Percentiles rank a stretch among this genome's conserved stretches.
These are phyloP conservation scores for Cyberlindnera mycetangii DNA, from an alignment of 805 yeast species.

Conservation along the genomic window DNA sequence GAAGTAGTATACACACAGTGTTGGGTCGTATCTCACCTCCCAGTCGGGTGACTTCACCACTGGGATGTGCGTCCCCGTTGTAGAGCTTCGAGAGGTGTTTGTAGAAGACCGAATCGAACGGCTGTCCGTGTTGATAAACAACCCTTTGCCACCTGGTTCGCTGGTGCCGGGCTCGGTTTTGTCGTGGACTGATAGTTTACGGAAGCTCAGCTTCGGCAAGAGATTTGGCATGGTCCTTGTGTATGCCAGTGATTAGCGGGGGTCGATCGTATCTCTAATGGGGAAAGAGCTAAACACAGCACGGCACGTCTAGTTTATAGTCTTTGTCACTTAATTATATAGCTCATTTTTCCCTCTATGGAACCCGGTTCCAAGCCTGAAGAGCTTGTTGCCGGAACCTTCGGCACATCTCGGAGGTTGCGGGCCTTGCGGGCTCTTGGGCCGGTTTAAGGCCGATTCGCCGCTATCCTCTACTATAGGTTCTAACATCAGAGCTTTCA, in stretches of 20 bases:
- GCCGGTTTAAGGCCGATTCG: no score
- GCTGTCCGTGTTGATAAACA: neutral
- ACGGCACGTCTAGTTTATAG: no score
- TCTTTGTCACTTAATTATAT: no score
- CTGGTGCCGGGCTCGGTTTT: neutral
- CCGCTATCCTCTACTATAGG: no score
- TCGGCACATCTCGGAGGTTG: conserved; percentile 2
- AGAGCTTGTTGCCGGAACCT: neutral
- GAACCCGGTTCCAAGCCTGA: no score
- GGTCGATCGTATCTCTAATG: no score
- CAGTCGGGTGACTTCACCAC: conserved; percentile 22
- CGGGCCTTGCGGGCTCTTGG: no score
- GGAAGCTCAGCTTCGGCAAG: conserved; percentile 4
- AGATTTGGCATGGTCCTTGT: conserved; percentile 1
- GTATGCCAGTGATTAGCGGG: neutral
- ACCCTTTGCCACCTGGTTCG: neutral
- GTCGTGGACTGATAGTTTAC: neutral
- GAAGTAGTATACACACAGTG: conserved; percentile 33
- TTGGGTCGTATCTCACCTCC: conserved; percentile 28
- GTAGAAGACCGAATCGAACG: neutral
- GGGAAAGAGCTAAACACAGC: no score
- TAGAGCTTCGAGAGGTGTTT: neutral
- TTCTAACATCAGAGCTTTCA: no score
- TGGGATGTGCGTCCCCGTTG: conserved; percentile 13
- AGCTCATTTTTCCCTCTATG: no score